These are phyloP conservation scores for Cladosporium halotolerans DNA, from an alignment of 2,329 filamentous ascomycete genomes.

Conservation along the genomic window DNA sequence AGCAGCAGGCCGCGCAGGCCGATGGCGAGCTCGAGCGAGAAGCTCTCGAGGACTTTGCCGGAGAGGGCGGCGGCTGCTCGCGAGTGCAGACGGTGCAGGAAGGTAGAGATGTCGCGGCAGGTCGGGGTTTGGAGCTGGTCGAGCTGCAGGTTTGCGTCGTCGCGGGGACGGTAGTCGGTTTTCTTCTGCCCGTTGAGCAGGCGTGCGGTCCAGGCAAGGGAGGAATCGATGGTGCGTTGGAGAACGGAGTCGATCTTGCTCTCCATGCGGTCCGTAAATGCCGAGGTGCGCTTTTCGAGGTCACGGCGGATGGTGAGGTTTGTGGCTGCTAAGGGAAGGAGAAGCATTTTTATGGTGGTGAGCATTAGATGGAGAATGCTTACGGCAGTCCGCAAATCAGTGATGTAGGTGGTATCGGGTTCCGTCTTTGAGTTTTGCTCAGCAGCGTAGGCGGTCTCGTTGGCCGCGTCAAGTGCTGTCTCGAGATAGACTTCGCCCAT, in stretches of 20 bases:
- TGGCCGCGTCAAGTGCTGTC: conserved; percentile 60
- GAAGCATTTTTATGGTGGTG: conserved; percentile 81
- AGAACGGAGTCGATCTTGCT: conserved; percentile 71
- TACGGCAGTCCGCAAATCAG: conserved; percentile 71
- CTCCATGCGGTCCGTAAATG: conserved; percentile 71
- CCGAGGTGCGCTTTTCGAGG: conserved; percentile 76
- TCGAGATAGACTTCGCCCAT: conserved; percentile 80
- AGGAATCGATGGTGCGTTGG: conserved; percentile 64
- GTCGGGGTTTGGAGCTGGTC: conserved; percentile 71
- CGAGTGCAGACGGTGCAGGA: conserved; percentile 61
- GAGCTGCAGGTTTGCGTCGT: conserved; percentile 67
- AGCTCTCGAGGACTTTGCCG: conserved; percentile 73
- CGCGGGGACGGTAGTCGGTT: conserved; percentile 81
- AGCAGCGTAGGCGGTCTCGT: conserved; percentile 68
- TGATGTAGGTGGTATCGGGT: conserved; percentile 80
- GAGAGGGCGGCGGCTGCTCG: conserved; percentile 65
- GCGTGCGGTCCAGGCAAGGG: conserved; percentile 68
- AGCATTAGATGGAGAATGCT: conserved; percentile 90
- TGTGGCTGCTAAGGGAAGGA: conserved; percentile 80
- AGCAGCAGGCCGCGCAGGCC: conserved; percentile 73
- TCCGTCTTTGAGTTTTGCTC: conserved; percentile 70
- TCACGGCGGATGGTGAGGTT: conserved; percentile 86
- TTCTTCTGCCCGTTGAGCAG: conserved; percentile 75
- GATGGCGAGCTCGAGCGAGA: conserved; percentile 77
- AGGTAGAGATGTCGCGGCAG: conserved; percentile 73